Conservation (phyloP, 2,329 filamentous ascomycete genomes). For the Talaromyces pinophilus region DNA sequence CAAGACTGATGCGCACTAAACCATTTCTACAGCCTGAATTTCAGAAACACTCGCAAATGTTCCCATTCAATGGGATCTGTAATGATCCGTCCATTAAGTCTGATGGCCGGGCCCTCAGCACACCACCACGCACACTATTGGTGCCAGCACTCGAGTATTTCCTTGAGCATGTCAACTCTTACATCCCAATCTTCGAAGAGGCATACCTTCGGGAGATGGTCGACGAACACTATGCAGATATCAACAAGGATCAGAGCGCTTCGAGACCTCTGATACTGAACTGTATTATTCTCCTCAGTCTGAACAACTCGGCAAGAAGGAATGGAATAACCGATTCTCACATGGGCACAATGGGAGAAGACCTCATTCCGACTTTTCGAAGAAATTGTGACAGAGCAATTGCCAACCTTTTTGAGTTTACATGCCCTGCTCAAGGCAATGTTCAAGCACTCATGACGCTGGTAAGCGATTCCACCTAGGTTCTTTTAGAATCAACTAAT, state of each 20-base stretch:
- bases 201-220: conserved; percentile 2
- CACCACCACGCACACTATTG: not conserved
- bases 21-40: not conserved
- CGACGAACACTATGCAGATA: conserved; percentile 9
- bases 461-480: not conserved
- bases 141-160: conserved; percentile 6
- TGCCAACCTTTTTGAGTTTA: conserved; percentile 7
- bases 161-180: conserved; percentile 4
- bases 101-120: not conserved
- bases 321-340: conserved; percentile 1
- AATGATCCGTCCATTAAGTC: not conserved
- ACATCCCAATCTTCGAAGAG: conserved; percentile 12
- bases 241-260: conserved; percentile 4
- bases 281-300: conserved; percentile 3
- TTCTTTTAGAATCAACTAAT: not conserved
- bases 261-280: not conserved
- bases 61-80: conserved; percentile 7
- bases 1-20: not conserved
- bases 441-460: conserved; percentile 15
- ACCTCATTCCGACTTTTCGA: conserved; percentile 11
- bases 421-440: not conserved
- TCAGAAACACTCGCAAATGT: not conserved
- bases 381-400: conserved; percentile 13
- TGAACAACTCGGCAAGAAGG: not conserved
- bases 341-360: conserved; percentile 14